Base-by-base conservation (phyloP, 345 rosid genomes). In the Nasturtium officinale region DNA sequence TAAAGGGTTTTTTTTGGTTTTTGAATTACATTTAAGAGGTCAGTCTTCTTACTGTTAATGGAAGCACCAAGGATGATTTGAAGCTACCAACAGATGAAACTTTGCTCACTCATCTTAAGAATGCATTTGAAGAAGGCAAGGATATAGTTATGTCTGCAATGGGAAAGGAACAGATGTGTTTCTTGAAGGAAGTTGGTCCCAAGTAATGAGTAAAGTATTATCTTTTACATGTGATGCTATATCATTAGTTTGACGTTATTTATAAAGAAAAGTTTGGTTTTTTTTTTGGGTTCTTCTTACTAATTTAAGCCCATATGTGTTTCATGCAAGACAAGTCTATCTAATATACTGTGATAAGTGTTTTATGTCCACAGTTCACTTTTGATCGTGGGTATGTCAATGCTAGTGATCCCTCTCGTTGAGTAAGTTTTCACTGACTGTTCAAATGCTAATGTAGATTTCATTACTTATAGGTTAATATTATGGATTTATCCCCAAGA, bases 121-220 rank as follows among this genome's bases (percentile, higher is more conserved):
- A 78, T 37, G 92, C 88, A 47, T 87, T 89, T 80, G 85, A 61
- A 0, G 89, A 85, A 28, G 96, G 96, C 3, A 87, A 87, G 43
- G 90, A 89, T 72, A 86, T 87, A 13, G 87, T 87, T 32, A 88
- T 87, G 96, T 82, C 87, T 69, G 76, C 96, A 13, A 90, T 90
- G 96, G 96, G 96, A 65, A 92, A 89, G 79, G 96, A 89, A 80
- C 96, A 86, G 85, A 87, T 89, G 67, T 83, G 87, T 67, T 83
- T 86, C 64, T 78, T 86, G 18, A 87, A 87, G 82, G 96, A 87
- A 75, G 85, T 87, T 81, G 86, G 87, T 58, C 89, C 96, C 13
- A 87, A 84, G 64, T 60, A 25, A 71, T 25, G 3, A 33, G 37
- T 28, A 26, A 18, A 51, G 5, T 61, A 7, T 51, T 32, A 37